phyloP scores from a whole-genome alignment of 805 yeast species.

The Ogataea kodamae region DNA sequence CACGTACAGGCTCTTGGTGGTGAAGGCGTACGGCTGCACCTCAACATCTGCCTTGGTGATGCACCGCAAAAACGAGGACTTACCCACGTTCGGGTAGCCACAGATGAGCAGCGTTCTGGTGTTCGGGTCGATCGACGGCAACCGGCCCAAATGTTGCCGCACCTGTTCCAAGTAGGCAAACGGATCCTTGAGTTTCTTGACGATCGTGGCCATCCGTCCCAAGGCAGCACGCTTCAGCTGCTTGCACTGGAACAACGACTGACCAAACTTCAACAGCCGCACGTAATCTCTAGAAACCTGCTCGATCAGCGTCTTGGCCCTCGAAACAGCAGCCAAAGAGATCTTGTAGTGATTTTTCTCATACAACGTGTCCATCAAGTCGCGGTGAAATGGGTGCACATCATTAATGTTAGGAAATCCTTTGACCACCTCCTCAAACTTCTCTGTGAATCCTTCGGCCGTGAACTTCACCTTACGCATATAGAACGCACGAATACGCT shows the following conservation, averaged over 20 bases:
- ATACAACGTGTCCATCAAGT: slow-evolving; percentile 94
- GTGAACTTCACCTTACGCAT: slow-evolving; percentile 98
- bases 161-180: slow-evolving; percentile 93
- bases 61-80: slow-evolving; percentile 88
- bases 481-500: slow-evolving; percentile 94
- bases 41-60: slow-evolving; percentile 98
- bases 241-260: slow-evolving; percentile 96
- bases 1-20: slow-evolving; percentile 94
- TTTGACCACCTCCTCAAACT: slow-evolving; percentile 75
- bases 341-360: slow-evolving; percentile 98
- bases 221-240: slow-evolving; percentile 97
- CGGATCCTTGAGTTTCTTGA: slow-evolving; percentile 93
- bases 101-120: slow-evolving; percentile 96
- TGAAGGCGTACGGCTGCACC: slow-evolving; percentile 98
- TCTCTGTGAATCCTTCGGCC: slow-evolving; percentile 93
- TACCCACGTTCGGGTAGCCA: slow-evolving; percentile 99
- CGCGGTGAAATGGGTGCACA: slow-evolving; percentile 97
- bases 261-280: slow-evolving; percentile 93
- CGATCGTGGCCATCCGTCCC: slow-evolving; percentile 99
- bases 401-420: slow-evolving; percentile 97
- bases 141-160: slow-evolving; percentile 97
- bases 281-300: slow-evolving; percentile 95
- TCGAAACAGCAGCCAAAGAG: slow-evolving; percentile 88
- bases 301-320: slow-evolving; percentile 91
- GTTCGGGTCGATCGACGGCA: slow-evolving; percentile 97